These are phyloP conservation scores for Candida pseudoviswanathii DNA, from an alignment of 1,139 yeast genomes.

Conservation along the genomic window DNA sequence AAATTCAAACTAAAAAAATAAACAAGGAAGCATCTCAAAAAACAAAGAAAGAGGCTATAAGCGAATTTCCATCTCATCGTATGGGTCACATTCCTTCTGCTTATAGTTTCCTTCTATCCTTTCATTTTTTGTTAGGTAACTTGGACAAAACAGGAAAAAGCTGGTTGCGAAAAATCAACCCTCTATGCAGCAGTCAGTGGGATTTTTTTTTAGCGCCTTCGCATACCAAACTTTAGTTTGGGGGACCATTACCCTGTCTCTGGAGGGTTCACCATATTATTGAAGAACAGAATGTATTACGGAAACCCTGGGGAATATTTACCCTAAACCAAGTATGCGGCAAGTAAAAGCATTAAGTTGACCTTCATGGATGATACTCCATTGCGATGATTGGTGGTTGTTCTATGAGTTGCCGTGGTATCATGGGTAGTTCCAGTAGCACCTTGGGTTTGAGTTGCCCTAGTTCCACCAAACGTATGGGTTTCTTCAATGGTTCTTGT, in stretches of 20 bases:
- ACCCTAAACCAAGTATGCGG: neutral
- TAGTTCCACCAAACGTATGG: neutral
- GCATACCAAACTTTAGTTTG: no score
- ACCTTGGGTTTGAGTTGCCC: neutral
- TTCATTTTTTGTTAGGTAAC: neutral
- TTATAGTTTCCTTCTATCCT: neutral
- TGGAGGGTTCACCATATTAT: no score
- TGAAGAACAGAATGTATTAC: no score
- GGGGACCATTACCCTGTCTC: no score
- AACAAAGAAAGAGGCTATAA: neutral
- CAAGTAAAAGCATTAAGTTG: neutral
- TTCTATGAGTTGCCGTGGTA: neutral
- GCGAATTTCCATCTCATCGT: neutral
- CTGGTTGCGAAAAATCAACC: no score
- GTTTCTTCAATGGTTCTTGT: neutral
- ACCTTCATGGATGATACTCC: neutral
- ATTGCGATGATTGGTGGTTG: neutral
- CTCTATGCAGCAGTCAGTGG: no score
- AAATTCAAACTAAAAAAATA: no score
- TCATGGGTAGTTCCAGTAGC: neutral
- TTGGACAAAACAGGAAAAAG: no score
- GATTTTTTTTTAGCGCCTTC: no score
- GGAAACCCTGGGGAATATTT: neutral
- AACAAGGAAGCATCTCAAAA: neutral
- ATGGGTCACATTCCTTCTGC: neutral